Base-by-base conservation (phyloP, 257 asterid species). In the Galeopsis tetrahit region DNA sequence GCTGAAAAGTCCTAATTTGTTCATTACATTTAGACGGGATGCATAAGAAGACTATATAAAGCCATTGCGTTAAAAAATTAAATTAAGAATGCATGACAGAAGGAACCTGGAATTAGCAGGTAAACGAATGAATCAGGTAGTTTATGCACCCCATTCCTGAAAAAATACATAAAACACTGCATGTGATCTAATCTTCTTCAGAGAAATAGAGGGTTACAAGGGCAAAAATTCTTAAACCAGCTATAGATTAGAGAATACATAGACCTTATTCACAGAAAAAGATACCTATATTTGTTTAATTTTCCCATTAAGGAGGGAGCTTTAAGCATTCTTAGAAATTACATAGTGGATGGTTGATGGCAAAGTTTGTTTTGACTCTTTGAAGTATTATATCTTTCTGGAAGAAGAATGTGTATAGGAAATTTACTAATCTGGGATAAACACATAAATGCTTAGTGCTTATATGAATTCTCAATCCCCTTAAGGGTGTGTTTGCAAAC, bases 31-130 rank as follows among this genome's bases (percentile, higher is more conserved):
- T 56, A 40, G 48, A 57, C 15, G 64, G 68, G 34, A 79, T 58
- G 75, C 63, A 78, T 67, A 17, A 79, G 70, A 61, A 64, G 8
- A 46, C 35, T 53, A 74, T 38, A 68, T 51, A 17, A 52, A 7
- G 42, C 31, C 43, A 66, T 62, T 14, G 63, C 11, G 43, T 21
- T 58, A 14, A 35, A 56, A 59, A 69, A n/a, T 11, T 52, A 80
- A 49, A 67, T 10, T 32, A 68, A 40, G 61, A 64, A 68, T 13
- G 58, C 40, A 72, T 38, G 60, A 53, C 1, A 52, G 38, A 17
- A 56, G 57, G 63, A 70, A 91, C 98, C 98, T 84, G 98, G 98
- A 78, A 93, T 89, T 78, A 93, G 89, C 75, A 93, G 88, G 86
- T 91, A 93, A 74, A 93, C 92, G 69, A 82, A 91, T 8, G 91